phyloP scores from a whole-genome alignment of 2,329 filamentous ascomycete genomes.

The Alternaria sp. region DNA sequence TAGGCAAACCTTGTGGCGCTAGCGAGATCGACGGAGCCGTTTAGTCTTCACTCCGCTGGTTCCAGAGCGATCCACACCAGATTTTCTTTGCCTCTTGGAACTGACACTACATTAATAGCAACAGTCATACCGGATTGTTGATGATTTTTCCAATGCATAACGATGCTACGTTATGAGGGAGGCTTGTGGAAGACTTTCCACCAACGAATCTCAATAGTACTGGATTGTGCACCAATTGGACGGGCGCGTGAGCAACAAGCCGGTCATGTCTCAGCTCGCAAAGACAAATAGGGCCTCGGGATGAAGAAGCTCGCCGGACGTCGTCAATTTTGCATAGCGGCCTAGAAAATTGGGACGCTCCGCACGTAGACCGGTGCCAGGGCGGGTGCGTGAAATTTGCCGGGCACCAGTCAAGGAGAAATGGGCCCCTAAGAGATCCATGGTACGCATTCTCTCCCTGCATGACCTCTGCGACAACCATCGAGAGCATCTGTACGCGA shows the following conservation, averaged over 20 bases:
- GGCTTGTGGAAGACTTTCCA: not conserved
- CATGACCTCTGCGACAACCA: slow-evolving; percentile 13
- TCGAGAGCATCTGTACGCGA: slow-evolving; percentile 3
- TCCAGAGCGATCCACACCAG: slow-evolving; percentile 11
- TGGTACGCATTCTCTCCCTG: slow-evolving; percentile 15
- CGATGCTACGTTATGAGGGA: slow-evolving; percentile 3
- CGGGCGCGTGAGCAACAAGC: not conserved
- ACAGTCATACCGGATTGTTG: not conserved
- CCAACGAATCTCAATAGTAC: not conserved
- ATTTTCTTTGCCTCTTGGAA: slow-evolving; percentile 10
- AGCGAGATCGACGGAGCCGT: slow-evolving; percentile 23
- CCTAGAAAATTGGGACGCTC: not conserved
- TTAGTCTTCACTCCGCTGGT: slow-evolving; percentile 9
- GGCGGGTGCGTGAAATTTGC: slow-evolving; percentile 1
- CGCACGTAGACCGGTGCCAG: not conserved
- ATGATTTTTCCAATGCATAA: not conserved
- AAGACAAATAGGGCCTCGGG: not conserved
- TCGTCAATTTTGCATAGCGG: not conserved
- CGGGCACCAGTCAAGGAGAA: not conserved
- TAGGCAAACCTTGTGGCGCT: slow-evolving; percentile 9
- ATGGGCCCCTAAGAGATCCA: slow-evolving; percentile 3
- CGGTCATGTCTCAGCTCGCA: not conserved
- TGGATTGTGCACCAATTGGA: not conserved
- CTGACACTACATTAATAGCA: slow-evolving; percentile 1
- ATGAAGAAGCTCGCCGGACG: not conserved